A percentile compares a stretch with the other conserved stretches of the same genome.
These are phyloP conservation scores for Bipolaris sorokiniana DNA, from an alignment of 2,329 filamentous ascomycete genomes.

Conservation along the genomic window DNA sequence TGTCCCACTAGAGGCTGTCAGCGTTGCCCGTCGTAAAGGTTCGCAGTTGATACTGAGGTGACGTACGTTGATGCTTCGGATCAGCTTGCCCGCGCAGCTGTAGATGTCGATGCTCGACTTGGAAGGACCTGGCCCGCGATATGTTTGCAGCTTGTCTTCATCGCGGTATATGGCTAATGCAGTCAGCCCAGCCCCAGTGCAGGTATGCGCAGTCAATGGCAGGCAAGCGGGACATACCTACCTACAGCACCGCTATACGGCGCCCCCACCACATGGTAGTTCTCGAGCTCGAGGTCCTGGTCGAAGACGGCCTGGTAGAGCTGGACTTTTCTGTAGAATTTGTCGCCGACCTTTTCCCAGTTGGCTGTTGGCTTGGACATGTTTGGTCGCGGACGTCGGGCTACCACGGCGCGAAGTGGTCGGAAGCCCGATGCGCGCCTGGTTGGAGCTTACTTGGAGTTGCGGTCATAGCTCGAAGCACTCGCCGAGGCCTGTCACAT, in stretches of 20 bases:
- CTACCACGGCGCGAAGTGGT: slow-evolving; percentile 26
- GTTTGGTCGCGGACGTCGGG: slow-evolving; percentile 22
- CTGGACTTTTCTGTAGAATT: slow-evolving; percentile 93
- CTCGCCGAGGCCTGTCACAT: slow-evolving; percentile 7
- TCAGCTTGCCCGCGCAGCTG: slow-evolving; percentile 86
- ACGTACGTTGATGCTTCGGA: slow-evolving; percentile 73
- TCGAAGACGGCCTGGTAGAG: slow-evolving; percentile 94
- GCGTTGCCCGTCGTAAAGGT: slow-evolving; percentile 5
- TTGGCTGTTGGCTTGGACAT: slow-evolving; percentile 74
- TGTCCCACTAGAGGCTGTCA: slow-evolving; percentile 72
- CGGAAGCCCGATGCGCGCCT: slow-evolving; percentile 10
- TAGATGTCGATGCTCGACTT: slow-evolving; percentile 94
- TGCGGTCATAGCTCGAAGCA: slow-evolving; percentile 19
- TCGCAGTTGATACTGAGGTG: not conserved
- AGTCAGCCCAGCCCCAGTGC: slow-evolving; percentile 33
- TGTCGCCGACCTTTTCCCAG: slow-evolving; percentile 92
- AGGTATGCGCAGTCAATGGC: slow-evolving; percentile 5
- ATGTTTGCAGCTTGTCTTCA: slow-evolving; percentile 80
- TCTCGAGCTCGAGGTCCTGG: slow-evolving; percentile 90
- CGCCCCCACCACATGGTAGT: slow-evolving; percentile 88
- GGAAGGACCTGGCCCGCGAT: slow-evolving; percentile 71
- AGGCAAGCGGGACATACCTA: slow-evolving; percentile 53
- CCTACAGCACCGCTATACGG: slow-evolving; percentile 93
- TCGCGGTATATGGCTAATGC: slow-evolving; percentile 83
- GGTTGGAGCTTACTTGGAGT: slow-evolving; percentile 14